Base-by-base conservation (phyloP, 129 eudicot genomes). In the Helichrysum umbraculigerum region DNA sequence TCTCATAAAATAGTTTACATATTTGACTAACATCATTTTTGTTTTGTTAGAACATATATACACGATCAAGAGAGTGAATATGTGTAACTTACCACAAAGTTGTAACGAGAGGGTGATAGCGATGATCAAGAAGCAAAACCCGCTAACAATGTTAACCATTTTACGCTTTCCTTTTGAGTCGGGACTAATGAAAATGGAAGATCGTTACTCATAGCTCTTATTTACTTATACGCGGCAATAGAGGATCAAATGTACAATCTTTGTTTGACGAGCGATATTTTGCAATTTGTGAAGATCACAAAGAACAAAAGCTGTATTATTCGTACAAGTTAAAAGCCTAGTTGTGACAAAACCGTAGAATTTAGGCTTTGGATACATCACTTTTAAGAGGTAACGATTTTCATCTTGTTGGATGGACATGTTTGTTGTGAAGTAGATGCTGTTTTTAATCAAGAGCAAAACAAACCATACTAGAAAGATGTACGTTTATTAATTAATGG, bases 331-430 rank as follows among this genome's bases (percentile, higher is more conserved):
- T 73, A 67, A 56, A 19, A 66, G 70, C 70, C 71, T 39, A 67
- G 79, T 74, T 21, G 17, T 58, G 83, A 73, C 75, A 73, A 73
- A 74, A 42, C 21, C 25, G n/a, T 33, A 42, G 52, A 78, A 51
- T 73, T 28, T 66, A 58, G 28, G 59, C 79, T 66, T 79, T 56
- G 83, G 75, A 66, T 73, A n/a, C 74, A 58, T 73, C 69, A 66
- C 54, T n/a, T 7, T 25, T 54, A 62, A 51, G 44, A 71, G 8
- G 4, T 25, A 25, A 28, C 1, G 34, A 25, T 41, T 28, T 42
- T 54, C 1, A 57, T 57, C 51, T 19, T 52, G 54, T 37, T 72
- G 34, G 62, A n/a, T 52, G 60, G 51, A 44, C 6, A n/a, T 17
- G 4, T 60, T 65, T 32, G 60, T 50, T 5, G 17, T 47, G 6